Evolutionary conservation across 2,329 filamentous ascomycete species (phyloP).

Genomic region (Aspergillus phoenicis): DNA sequence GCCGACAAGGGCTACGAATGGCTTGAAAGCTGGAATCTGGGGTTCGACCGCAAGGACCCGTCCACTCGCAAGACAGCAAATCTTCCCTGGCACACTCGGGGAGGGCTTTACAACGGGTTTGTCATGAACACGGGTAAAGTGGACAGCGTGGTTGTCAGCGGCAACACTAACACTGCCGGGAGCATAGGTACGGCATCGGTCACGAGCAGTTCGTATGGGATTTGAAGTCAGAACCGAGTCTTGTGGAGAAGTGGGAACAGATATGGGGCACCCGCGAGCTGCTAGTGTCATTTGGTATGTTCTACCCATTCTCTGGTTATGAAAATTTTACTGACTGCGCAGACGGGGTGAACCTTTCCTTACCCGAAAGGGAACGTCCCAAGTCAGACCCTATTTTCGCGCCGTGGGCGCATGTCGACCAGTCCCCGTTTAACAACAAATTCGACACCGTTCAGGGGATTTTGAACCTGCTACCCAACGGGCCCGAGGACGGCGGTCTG

Average conservation of each 20-base stretch:
- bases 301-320: too few species aligned
- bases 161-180: not conserved
- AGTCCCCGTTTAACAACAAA: not conserved
- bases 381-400: not conserved
- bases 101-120: not conserved
- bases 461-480: not conserved
- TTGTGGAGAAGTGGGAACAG: not conserved
- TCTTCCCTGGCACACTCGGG: not conserved
- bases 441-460: not conserved
- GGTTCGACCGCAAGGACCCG: slow-evolving; percentile 1
- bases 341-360: not conserved
- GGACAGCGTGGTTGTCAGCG: not conserved
- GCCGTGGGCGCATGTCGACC: not conserved
- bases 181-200: not conserved
- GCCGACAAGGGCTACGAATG: not conserved
- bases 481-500: not conserved
- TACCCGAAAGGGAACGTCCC: not conserved
- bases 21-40: not conserved
- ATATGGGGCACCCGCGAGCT: not conserved
- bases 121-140: not conserved
- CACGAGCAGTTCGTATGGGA: slow-evolving; percentile 5
- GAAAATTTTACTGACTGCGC: not conserved
- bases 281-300: not conserved
- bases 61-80: not conserved
- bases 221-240: not conserved